Base-by-base conservation (phyloP, 1,284 basidiomycete species). In the Trametes hirsuta region DNA sequence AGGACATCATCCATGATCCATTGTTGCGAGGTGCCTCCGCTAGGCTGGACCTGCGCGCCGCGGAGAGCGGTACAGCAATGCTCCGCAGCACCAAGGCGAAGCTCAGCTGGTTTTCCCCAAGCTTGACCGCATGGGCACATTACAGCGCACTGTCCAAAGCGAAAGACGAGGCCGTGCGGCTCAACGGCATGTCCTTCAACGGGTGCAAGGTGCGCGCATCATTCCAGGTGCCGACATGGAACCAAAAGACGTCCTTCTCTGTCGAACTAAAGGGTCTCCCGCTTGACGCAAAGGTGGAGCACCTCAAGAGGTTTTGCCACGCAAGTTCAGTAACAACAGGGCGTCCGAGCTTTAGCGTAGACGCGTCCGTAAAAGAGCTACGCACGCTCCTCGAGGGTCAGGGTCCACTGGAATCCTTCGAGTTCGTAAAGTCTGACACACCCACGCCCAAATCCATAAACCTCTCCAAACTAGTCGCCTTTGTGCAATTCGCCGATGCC, bases 51-150 rank as follows among this genome's bases (percentile, higher is more conserved):
- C 48, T 69, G 14, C 60, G 57, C n/a, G 64, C 63, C 0, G 68
- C 63, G 5, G 68, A 68, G 47, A 64, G 55, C 30, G 70, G 66
- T 12, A 55, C 58, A 10, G 71, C 69, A 1, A 53, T 63, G 36
- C 60, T 72, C 6, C 66, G 68, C 4, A 71, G 71, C 51, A 71
- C 69, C 10, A 72, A 71, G 59, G 66, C 67, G 18, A 72, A 70
- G 58, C 46, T 72, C 11, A 69, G 53, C 55, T 72, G 71, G 70
- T 72, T 65, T 54, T 65, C 70, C 0, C 71, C 71, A 3, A 64
- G 61, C 34, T 51, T 58, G 22, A 61, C 60, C 5, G 70, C 68
- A 4, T 72, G 68, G 66, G 71, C 68, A 1, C 70, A 72, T 53
- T 72, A 72, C 49, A 11, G 55, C 11, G 46, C 58, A 21, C 55